Evolutionary conservation across 2,329 filamentous ascomycete genomes (phyloP).

Genomic region (Canariomyces notabilis): DNA sequence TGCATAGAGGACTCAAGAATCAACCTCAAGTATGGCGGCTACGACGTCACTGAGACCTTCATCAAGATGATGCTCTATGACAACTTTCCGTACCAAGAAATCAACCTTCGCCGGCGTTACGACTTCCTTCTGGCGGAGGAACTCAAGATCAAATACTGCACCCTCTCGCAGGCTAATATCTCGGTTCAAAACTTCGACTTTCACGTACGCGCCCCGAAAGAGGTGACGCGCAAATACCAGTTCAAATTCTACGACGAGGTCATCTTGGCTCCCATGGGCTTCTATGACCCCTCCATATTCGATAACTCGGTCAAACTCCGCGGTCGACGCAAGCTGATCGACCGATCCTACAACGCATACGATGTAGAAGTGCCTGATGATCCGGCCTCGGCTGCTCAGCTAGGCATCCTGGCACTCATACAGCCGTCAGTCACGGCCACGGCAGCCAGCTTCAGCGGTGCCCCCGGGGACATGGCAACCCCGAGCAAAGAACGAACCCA

Average conservation of each 20-base stretch:
- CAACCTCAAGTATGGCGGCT: slow-evolving; percentile 90
- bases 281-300: slow-evolving; percentile 84
- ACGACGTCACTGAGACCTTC: slow-evolving; percentile 89
- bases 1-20: slow-evolving; percentile 90
- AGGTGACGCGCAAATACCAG: slow-evolving; percentile 85
- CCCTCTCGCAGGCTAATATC: slow-evolving; percentile 83
- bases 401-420: slow-evolving; percentile 56
- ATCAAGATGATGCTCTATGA: slow-evolving; percentile 98
- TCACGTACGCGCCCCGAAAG: slow-evolving; percentile 79
- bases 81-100: slow-evolving; percentile 90
- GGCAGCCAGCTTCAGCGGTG: slow-evolving; percentile 39
- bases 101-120: slow-evolving; percentile 84
- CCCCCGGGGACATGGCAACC: slow-evolving; percentile 48
- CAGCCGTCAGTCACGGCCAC: slow-evolving; percentile 52
- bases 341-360: slow-evolving; percentile 88
- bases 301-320: slow-evolving; percentile 75
- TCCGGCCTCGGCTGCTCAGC: slow-evolving; percentile 77
- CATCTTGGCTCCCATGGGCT: slow-evolving; percentile 90
- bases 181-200: slow-evolving; percentile 86
- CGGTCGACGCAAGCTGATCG: slow-evolving; percentile 74
- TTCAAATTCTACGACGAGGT: slow-evolving; percentile 98
- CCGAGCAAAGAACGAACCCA: slow-evolving; percentile 60
- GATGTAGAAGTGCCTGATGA: slow-evolving; percentile 85
- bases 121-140: slow-evolving; percentile 94
- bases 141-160: slow-evolving; percentile 88